Evolutionary conservation across 805 yeast species (phyloP), one percentile per base, ranked within the genome.

Genomic region (Saturnispora gosingensis): DNA sequence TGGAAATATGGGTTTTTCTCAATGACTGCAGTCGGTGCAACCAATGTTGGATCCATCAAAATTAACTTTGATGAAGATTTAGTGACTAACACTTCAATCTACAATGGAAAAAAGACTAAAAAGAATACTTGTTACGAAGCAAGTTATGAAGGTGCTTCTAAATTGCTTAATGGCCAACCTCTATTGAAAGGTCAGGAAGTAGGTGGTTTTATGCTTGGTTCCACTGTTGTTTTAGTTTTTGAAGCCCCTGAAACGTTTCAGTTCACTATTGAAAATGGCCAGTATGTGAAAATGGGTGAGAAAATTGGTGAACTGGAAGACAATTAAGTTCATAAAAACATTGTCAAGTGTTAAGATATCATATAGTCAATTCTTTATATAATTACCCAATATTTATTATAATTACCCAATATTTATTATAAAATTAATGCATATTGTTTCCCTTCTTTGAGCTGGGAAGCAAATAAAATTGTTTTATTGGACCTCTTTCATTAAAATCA

Each of bases 11-110:
- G 99, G 0, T 93, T 93, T 61, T 93, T 93, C 71, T 84, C 95
- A 57, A 93, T 93, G 99, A 91, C 96, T 0, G 97, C 99, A 0
- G 99, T 93, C 11, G 99, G 99, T 13, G 99, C 99, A 24, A 93
- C 99, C 2, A 93, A 93, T 69, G 99, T 93, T 30, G 99, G 99
- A 5, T 85, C 95, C 61, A 93, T 93, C 58, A 82, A 85, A 53
- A 76, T 93, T 58, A 88, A 90, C 64, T 93, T 93, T 62, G 99
- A 93, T 68, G 83, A 84, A 69, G 90, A 87, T 61, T 77, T 93
- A 62, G 77, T 83, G 38, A 93, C 99, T 13, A 93, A 93, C 66
- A 82, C 81, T 32, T 74, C 76, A 44, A 81, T 80, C 58, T 83
- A 80, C 64, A 77, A 76, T 56, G 76, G 59, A 27, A 65, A 74